Conservation (phyloP, 768 basidiomycete genomes). For the Pulveroboletus sp. region DNA sequence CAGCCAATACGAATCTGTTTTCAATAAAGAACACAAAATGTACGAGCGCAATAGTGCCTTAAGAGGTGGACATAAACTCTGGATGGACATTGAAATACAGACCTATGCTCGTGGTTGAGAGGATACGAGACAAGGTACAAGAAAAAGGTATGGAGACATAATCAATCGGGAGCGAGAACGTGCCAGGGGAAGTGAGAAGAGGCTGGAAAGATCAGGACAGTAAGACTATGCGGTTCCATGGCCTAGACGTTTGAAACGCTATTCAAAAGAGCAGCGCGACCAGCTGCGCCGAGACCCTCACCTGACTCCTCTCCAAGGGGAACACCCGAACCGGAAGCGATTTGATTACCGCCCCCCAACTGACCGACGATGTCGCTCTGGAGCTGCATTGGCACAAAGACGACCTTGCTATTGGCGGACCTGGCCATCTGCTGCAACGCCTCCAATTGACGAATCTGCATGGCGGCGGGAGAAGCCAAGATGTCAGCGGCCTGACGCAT, state of each 20-base stretch:
- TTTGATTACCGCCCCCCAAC: conserved; percentile 27
- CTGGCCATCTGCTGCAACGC: conserved; percentile 95
- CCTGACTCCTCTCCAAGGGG: conserved; percentile 20
- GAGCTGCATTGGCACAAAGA: conserved; percentile 92
- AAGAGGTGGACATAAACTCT: too few relatives aligned
- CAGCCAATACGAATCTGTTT: not conserved
- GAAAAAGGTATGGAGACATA: too few relatives aligned
- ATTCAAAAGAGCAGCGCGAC: conserved; percentile 26
- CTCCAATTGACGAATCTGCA: conserved; percentile 97
- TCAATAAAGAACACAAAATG: not conserved
- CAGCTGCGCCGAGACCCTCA: conserved; percentile 23
- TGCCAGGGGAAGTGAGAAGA: not conserved
- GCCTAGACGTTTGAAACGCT: conserved; percentile 24
- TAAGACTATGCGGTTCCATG: not conserved
- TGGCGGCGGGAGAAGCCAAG: conserved; percentile 88
- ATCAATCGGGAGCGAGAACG: conserved; percentile 12
- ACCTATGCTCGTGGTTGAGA: too few relatives aligned
- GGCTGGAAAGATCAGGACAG: not conserved
- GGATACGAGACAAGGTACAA: too few relatives aligned
- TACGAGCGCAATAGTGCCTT: too few relatives aligned
- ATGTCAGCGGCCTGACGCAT: conserved; percentile 98
- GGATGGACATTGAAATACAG: too few relatives aligned
- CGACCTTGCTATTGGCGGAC: conserved; percentile 81
- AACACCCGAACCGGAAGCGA: conserved; percentile 21
- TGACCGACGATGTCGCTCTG: conserved; percentile 67